Percentiles rank a stretch among this genome's conserved stretches.
Evolutionary conservation across 192 early-diverging fungal genomes (phyloP).

Genomic region (Lobosporangium transversale): DNA sequence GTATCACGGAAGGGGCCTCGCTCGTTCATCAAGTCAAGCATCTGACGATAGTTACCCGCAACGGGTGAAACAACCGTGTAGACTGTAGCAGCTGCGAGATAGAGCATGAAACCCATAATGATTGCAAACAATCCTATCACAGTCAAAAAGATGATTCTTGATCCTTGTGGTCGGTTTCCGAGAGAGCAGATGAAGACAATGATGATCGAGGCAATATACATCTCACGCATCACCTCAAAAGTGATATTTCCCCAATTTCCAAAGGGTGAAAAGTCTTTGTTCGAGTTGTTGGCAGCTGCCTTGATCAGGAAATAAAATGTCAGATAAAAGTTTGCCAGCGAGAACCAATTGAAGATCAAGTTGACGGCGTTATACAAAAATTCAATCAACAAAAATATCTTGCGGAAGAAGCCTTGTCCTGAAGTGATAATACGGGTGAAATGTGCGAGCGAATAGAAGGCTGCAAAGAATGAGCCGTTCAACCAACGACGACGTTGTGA

Average conservation of each 20-base stretch:
- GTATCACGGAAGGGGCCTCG: slow-evolving; percentile 76
- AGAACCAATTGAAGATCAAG: slow-evolving; percentile 91
- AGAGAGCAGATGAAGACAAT: slow-evolving; percentile 86
- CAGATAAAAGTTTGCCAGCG: slow-evolving; percentile 86
- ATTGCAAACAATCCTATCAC: slow-evolving; percentile 80
- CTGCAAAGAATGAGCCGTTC: slow-evolving; percentile 95
- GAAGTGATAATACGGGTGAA: slow-evolving; percentile 78
- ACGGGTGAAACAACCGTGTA: slow-evolving; percentile 7
- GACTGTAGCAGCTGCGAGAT: slow-evolving; percentile 70
- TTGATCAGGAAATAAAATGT: slow-evolving; percentile 79
- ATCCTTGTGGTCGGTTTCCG: slow-evolving; percentile 93
- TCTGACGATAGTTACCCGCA: slow-evolving; percentile 39
- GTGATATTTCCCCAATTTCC: slow-evolving; percentile 65
- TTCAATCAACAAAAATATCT: slow-evolving; percentile 77
- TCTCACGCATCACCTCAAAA: slow-evolving; percentile 72
- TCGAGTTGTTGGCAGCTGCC: slow-evolving; percentile 54
- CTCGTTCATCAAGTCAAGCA: slow-evolving; percentile 52
- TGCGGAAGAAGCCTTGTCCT: slow-evolving; percentile 77
- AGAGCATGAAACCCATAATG: slow-evolving; percentile 87
- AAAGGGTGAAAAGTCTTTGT: slow-evolving; percentile 59
- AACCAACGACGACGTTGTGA: slow-evolving; percentile 94
- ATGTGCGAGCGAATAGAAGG: slow-evolving; percentile 82
- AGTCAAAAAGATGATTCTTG: slow-evolving; percentile 74
- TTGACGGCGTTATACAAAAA: slow-evolving; percentile 85
- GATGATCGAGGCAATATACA: slow-evolving; percentile 84